These are phyloP conservation scores for Pisolithus microcarpus DNA, from an alignment of 768 basidiomycete species.

Conservation along the genomic window DNA sequence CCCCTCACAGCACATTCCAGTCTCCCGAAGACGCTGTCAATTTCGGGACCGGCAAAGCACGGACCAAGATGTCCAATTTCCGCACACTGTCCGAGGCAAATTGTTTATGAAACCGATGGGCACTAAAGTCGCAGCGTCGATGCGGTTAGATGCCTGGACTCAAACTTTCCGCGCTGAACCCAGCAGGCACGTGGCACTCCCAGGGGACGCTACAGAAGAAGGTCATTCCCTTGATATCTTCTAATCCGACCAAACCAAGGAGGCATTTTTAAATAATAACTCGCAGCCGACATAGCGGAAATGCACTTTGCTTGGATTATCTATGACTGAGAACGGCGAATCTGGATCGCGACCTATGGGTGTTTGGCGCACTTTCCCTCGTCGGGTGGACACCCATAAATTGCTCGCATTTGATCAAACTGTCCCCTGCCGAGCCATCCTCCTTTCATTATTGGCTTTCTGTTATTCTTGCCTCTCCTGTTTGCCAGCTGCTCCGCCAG, in stretches of 20 bases:
- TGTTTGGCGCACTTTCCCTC: background rate
- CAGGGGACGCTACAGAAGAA: background rate
- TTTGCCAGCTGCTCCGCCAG: background rate
- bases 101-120: background rate
- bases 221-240: background rate
- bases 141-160: background rate
- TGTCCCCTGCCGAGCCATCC: background rate
- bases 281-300: conserved; percentile 11
- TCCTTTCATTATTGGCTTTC: background rate
- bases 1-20: background rate
- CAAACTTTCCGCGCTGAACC: background rate
- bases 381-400: background rate
- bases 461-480: background rate
- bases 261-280: conserved; percentile 24
- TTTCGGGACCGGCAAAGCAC: background rate
- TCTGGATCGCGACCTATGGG: background rate
- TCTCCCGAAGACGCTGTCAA: background rate
- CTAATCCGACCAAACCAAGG: conserved; percentile 8
- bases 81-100: background rate
- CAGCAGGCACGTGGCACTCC: background rate
- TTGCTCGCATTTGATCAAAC: background rate
- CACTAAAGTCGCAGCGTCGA: background rate
- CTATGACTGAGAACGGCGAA: background rate
- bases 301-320: background rate
- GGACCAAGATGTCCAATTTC: background rate